Percentiles rank a stretch among this genome's conserved stretches.
These are phyloP conservation scores for Exophiala sp. DNA, from an alignment of 2,329 filamentous ascomycete genomes.

Conservation along the genomic window DNA sequence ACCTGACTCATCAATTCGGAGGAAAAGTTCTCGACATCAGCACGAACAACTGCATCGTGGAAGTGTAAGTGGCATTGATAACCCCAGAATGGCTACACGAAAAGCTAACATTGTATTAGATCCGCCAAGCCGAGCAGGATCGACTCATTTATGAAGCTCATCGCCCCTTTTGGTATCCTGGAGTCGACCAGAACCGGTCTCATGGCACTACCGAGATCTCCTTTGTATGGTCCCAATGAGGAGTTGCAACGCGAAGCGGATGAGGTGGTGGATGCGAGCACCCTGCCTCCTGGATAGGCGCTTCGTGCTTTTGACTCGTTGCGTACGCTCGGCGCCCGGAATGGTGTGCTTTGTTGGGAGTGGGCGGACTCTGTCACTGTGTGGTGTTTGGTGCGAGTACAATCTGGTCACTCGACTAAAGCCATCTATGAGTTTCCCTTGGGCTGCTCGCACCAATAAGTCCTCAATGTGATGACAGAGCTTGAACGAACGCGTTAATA, in stretches of 20 bases:
- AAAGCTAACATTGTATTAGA: constrained; percentile 41
- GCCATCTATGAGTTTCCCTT: too few species aligned
- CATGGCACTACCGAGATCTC: constrained; percentile 93
- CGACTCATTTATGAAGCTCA: constrained; percentile 95
- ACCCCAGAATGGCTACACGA: constrained; percentile 21
- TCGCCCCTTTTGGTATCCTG: constrained; percentile 90
- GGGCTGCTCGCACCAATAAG: too few species aligned
- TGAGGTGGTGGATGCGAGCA: constrained; percentile 90
- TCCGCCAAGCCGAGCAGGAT: constrained; percentile 92
- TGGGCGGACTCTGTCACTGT: too few species aligned
- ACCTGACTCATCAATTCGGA: constrained; percentile 94
- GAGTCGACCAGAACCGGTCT: constrained; percentile 93
- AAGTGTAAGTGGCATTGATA: constrained; percentile 64
- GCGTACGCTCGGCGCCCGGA: constrained; percentile 2
- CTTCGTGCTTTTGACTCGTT: neutral
- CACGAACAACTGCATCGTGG: constrained; percentile 97
- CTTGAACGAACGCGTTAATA: too few species aligned
- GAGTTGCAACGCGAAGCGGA: constrained; percentile 81
- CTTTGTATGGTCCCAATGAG: constrained; percentile 71
- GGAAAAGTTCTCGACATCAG: constrained; percentile 97
- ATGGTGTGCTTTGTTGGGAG: too few species aligned
- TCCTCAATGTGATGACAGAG: too few species aligned
- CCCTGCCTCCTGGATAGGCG: constrained; percentile 83
- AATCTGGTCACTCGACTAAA: too few species aligned
- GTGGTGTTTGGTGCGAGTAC: too few species aligned